These are phyloP conservation scores for Trichoderma sp. DNA, from an alignment of 2,329 filamentous ascomycete genomes.

Conservation along the genomic window DNA sequence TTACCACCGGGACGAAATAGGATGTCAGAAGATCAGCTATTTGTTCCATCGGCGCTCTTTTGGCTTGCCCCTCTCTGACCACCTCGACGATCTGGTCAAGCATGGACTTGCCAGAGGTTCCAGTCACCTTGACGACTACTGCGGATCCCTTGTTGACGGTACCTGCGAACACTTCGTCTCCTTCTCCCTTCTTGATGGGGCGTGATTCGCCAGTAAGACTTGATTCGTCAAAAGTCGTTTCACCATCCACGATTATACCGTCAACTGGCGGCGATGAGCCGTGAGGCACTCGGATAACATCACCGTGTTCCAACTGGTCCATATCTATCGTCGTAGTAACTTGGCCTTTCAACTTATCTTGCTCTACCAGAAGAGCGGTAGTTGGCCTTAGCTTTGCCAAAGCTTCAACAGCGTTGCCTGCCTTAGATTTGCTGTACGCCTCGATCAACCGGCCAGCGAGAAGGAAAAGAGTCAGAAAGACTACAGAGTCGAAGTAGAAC, in stretches of 20 bases:
- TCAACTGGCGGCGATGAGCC: slow-evolving; percentile 86
- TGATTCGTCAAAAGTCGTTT: slow-evolving; percentile 80
- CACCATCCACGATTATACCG: slow-evolving; percentile 64
- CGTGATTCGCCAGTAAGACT: slow-evolving; percentile 81
- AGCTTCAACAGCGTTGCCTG: slow-evolving; percentile 81
- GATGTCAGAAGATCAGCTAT: slow-evolving; percentile 72
- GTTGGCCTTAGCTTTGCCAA: slow-evolving; percentile 76
- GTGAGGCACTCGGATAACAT: slow-evolving; percentile 72
- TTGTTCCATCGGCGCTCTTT: slow-evolving; percentile 73
- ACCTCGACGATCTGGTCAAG: slow-evolving; percentile 77
- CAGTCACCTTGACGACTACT: slow-evolving; percentile 64
- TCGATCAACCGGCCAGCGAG: slow-evolving; percentile 75
- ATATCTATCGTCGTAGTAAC: slow-evolving; percentile 52
- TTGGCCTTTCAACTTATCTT: slow-evolving; percentile 40
- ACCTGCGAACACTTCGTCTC: slow-evolving; percentile 69
- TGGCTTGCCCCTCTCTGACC: slow-evolving; percentile 76
- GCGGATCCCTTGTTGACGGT: slow-evolving; percentile 71
- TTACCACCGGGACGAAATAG: slow-evolving; percentile 76
- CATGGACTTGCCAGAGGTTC: slow-evolving; percentile 69
- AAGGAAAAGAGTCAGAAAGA: slow-evolving; percentile 88
- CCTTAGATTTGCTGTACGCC: slow-evolving; percentile 87
- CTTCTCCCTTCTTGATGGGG: slow-evolving; percentile 62
- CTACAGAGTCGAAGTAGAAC: slow-evolving; percentile 89
- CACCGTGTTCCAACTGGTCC: slow-evolving; percentile 74
- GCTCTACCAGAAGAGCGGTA: slow-evolving; percentile 69